Base-by-base conservation (phyloP, 129 eudicot species). In the Saposhnikovia divaricata region DNA sequence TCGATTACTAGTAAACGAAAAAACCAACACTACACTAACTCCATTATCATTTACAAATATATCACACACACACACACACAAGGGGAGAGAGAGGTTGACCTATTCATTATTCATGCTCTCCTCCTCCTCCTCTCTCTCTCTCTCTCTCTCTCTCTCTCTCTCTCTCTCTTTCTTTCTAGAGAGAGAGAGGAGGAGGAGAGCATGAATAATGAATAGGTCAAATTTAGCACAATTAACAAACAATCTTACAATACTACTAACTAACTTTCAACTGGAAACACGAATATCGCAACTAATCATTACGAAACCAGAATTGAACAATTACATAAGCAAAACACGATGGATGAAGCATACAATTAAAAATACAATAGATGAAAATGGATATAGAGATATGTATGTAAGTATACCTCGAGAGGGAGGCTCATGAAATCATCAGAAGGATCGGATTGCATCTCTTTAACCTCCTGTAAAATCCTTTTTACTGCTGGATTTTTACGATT, bases 371-470 rank as follows among this genome's bases (percentile, higher is more conserved):
- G 9, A 40, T 38, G 9, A 40, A 9, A 19, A 72, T 7, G 40
- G 0, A 9, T 9, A 42, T 9, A 9, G 1, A 57, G 8, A 57
- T 57, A 0, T 57, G 12, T 57, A 0, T 57, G 12, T 57, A 12
- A 45, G 18, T 40, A 23, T 13, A 91, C 98, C 98, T 94, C 97
- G 73, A 94, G 93, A 78, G 98, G 98, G 34, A 94, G 96, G 86
- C 98, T 94, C 90, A 84, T 92, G 88, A 94, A 94, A 85, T 94
- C 96, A 78, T 92, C 87, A 61, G 96, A 90, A 77, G 98, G 98
- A 63, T 94, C 90, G 0, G 98, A 92, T 89, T 94, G 98, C 98
- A 94, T 92, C 91, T 94, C 97, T 78, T 94, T 94, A 28, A 94
- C 85, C 89, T 94, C 98, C 87, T 94, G 97, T 46, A 94, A 84